These are phyloP conservation scores for Allium fistulosum DNA, from an alignment of 106 monocot genomes.

Conservation along the genomic window DNA sequence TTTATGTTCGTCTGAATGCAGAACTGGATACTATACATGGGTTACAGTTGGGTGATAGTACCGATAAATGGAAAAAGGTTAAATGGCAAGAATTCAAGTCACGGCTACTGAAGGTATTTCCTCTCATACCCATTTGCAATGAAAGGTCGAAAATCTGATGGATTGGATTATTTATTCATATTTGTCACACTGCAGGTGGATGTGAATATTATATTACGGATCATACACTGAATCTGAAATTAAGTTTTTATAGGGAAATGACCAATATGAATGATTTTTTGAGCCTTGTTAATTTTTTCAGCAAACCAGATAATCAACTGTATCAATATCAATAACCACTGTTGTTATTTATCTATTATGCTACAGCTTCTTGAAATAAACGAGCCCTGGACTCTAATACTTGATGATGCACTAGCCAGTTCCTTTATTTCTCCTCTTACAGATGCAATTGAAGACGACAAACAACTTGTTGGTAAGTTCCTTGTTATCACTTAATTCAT, in stretches of 20 bases:
- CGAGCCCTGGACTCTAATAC: constrained; percentile 84
- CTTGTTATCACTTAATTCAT: neutral
- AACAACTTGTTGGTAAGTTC: constrained; percentile 58
- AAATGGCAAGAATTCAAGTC: constrained; percentile 77
- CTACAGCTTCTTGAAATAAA: constrained; percentile 62
- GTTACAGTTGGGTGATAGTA: constrained; percentile 88
- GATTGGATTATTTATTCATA: too few species aligned
- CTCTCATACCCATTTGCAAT: neutral
- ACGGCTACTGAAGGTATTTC: constrained; percentile 59
- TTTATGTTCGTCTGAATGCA: constrained; percentile 15
- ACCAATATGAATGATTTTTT: too few species aligned
- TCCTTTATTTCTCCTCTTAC: constrained; percentile 73
- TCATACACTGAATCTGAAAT: too few species aligned
- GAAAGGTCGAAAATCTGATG: too few species aligned
- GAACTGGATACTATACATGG: constrained; percentile 84
- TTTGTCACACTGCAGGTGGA: too few species aligned
- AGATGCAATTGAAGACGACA: constrained; percentile 77
- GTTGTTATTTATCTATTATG: neutral
- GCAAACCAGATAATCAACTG: too few species aligned
- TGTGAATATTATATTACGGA: too few species aligned
- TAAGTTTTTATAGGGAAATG: too few species aligned
- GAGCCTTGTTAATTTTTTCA: too few species aligned
- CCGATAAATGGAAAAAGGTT: constrained; percentile 46
- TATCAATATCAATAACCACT: too few species aligned
- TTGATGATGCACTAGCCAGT: constrained; percentile 87